Conservation (phyloP, 148 eudicot species). For the Fagopyrum tataricum region DNA sequence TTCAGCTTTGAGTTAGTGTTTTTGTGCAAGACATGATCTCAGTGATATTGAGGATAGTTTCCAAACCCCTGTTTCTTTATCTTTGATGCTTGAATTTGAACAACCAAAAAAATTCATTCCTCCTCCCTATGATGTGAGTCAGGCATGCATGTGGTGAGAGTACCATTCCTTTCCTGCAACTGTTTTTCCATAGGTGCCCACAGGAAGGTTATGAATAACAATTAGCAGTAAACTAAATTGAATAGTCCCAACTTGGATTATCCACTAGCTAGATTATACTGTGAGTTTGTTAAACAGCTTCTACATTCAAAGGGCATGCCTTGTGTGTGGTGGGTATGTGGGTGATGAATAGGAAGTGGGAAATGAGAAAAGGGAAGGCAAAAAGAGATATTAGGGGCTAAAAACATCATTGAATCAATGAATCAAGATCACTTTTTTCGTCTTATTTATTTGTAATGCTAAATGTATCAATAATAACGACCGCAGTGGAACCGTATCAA, state of each 20-base stretch:
- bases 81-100: neutral
- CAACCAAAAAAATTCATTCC: neutral
- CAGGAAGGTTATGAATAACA: neutral
- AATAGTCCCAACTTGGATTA: neutral
- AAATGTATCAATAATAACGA: neutral
- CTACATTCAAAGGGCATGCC: neutral
- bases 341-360: neutral
- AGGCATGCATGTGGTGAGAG: neutral
- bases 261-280: neutral
- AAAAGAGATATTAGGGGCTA: neutral
- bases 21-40: neutral
- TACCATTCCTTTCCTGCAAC: neutral
- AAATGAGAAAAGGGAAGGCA: neutral
- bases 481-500: neutral
- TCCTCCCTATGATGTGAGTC: neutral
- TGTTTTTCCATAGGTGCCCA: neutral
- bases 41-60: neutral
- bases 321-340: neutral
- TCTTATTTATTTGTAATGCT: neutral
- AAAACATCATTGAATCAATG: slow-evolving; percentile 2
- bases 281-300: neutral
- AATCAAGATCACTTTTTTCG: neutral
- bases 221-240: neutral
- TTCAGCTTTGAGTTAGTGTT: neutral
- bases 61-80: neutral